phyloP scores from a whole-genome alignment of 306 rosid genomes.

The Gillenia trifoliata region DNA sequence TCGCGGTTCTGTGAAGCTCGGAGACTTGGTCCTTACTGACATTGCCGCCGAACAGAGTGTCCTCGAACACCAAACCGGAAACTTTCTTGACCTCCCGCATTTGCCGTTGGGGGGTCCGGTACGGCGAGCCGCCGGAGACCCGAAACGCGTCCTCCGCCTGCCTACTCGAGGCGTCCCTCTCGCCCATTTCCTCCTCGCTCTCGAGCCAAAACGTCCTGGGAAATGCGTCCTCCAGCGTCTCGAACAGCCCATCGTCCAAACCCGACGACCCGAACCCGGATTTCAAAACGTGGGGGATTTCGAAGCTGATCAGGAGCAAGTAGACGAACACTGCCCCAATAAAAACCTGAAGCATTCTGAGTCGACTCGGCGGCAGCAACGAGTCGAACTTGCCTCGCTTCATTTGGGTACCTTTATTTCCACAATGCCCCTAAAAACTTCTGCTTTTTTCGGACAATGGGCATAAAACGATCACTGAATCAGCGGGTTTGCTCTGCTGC shows the following conservation, averaged over 20 bases:
- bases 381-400: constrained; percentile 65
- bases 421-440: neutral
- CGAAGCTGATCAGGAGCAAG: constrained; percentile 71
- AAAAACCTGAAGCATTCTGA: constrained; percentile 65
- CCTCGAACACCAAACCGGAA: constrained; percentile 65
- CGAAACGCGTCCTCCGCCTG: constrained; percentile 30
- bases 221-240: constrained; percentile 45
- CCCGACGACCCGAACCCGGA: constrained; percentile 38
- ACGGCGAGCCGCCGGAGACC: constrained; percentile 21
- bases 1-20: constrained; percentile 60
- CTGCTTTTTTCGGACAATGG: neutral
- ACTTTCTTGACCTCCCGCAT: constrained; percentile 46
- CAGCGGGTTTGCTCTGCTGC: constrained; percentile 1
- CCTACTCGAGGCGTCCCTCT: constrained; percentile 23
- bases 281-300: constrained; percentile 62
- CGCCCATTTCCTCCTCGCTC: constrained; percentile 28
- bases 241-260: constrained; percentile 35
- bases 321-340: constrained; percentile 50
- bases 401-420: constrained; percentile 29
- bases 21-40: constrained; percentile 32
- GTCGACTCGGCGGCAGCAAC: constrained; percentile 37
- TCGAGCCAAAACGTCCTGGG: constrained; percentile 34
- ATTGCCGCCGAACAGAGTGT: constrained; percentile 26
- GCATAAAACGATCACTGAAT: neutral
- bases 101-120: constrained; percentile 27